Conservation (phyloP, 176 grass and related monocot species). For the Cymbopogon citratus region DNA sequence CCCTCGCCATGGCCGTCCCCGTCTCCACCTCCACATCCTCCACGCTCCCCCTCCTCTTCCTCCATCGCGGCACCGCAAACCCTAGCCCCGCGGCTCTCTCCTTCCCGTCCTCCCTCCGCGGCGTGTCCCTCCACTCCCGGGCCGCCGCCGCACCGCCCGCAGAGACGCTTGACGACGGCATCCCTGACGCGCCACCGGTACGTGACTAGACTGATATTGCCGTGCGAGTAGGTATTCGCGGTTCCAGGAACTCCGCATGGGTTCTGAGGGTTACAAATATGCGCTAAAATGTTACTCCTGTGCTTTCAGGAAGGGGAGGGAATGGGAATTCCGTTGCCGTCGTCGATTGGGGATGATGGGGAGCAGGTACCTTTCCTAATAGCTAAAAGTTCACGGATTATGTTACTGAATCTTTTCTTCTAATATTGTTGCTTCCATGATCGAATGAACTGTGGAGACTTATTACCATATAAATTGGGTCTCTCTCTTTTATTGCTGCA, state of each 20-base stretch:
- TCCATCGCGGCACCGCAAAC: slow-evolving; percentile 29
- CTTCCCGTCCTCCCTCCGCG: slow-evolving; percentile 35
- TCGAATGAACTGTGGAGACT: background rate
- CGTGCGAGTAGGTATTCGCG: background rate
- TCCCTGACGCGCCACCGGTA: slow-evolving; percentile 36
- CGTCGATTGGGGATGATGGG: slow-evolving; percentile 45
- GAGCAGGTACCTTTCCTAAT: slow-evolving; percentile 43
- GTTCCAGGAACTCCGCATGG: background rate
- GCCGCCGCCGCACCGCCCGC: slow-evolving; percentile 30
- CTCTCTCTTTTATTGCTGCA: background rate
- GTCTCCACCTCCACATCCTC: slow-evolving; percentile 32
- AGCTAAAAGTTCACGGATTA: background rate
- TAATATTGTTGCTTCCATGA: background rate
- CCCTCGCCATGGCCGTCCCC: slow-evolving; percentile 41
- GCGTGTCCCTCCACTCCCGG: slow-evolving; percentile 22
- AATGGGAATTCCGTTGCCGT: slow-evolving; percentile 39
- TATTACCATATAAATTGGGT: background rate
- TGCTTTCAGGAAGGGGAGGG: slow-evolving; percentile 35
- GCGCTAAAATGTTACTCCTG: background rate
- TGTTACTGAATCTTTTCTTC: slow-evolving; percentile 7
- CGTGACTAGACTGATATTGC: background rate
- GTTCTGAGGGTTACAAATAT: background rate
- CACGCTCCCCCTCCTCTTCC: slow-evolving; percentile 33
- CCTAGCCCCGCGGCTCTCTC: slow-evolving; percentile 28
- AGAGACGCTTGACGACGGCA: slow-evolving; percentile 29